Conservation (phyloP, 2,329 filamentous ascomycete genomes). For the Alternaria solani region DNA sequence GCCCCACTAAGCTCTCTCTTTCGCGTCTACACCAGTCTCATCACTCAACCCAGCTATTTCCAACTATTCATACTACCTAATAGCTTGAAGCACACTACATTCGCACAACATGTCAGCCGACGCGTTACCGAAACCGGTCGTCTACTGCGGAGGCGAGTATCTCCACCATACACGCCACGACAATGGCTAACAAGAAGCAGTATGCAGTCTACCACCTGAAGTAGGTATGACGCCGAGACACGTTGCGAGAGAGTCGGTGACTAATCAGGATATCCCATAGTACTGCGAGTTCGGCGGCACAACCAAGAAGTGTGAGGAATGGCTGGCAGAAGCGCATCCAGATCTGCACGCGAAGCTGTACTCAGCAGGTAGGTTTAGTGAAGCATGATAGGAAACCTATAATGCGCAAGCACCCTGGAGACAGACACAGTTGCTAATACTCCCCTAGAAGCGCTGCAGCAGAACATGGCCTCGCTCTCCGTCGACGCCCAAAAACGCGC, state of each 20-base stretch:
- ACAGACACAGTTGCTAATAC: conserved; percentile 4
- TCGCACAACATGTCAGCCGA: conserved; percentile 46
- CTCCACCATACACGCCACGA: neutral
- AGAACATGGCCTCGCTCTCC: conserved; percentile 84
- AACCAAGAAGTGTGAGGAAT: conserved; percentile 95
- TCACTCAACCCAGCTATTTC: conserved; percentile 5
- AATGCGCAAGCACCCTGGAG: neutral
- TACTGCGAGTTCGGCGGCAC: conserved; percentile 99
- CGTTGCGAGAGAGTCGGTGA: neutral
- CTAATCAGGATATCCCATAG: conserved; percentile 59
- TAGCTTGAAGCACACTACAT: neutral
- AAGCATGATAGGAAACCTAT: neutral
- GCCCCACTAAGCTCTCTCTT: conserved; percentile 22
- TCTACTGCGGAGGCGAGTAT: conserved; percentile 69
- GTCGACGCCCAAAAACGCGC: conserved; percentile 93
- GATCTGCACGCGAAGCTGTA: conserved; percentile 81
- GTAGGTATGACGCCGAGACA: conserved; percentile 58
- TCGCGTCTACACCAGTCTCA: conserved; percentile 19
- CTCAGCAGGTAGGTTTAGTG: conserved; percentile 72
- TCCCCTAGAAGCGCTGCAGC: conserved; percentile 69
- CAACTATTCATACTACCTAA: neutral
- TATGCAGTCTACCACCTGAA: conserved; percentile 73
- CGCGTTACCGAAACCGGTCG: conserved; percentile 58
- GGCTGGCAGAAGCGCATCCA: conserved; percentile 80
- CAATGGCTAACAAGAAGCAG: conserved; percentile 50